Base-by-base conservation (phyloP, 2,329 filamentous ascomycete species). In the Acrocalymma vagum region DNA sequence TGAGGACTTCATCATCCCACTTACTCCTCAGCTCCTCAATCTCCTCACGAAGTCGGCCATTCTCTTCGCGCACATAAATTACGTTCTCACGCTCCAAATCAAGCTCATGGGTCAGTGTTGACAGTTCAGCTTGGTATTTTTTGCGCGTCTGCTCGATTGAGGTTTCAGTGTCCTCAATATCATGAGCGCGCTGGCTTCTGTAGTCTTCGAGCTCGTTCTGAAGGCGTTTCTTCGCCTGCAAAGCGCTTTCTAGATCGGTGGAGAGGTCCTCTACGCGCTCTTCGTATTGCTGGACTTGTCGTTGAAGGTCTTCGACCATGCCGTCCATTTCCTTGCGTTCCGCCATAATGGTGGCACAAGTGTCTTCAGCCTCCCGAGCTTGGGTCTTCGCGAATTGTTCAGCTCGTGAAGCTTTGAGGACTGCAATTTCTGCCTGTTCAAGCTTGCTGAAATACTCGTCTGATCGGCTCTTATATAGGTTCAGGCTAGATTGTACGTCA, bases 191-290 rank as follows among this genome's bases (percentile, higher is more conserved):
- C 71, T 96, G 92, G 65, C 86, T 95, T 45, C 94, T 85, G 76
- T 97, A 99, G 71, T 99, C 93, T 70, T 97, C 93, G 3, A 99
- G 86, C 74, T 99, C 93, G 64, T 97, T 92, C 69, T 99, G 93
- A 16, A 97, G 84, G 44, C 93, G 84, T 73, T 92, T 95, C 80
- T 96, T 96, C 14, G 90, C 85, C 73, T 96, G 92, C 13, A 90
- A 77, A 3, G 88, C 90, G 14, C 85, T 85, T 46, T 95, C 87
- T 7, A 96, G 81, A 65, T 99, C 93, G 1, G 93, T 93, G 16
- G 90, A 89, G 29, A 96, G 77, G 64, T 99, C 93, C 64, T 97
- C 93, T 33, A 96, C 79, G 62, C 86, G 88, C 74, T 95, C 93
- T 62, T 97, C 93, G 31, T 93, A 86, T 28, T 88, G 85, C 67